A percentile compares a stretch with the other conserved stretches of the same genome.
Conservation (phyloP, 495 filamentous ascomycete genomes). For the Tuber umbilicatum region DNA sequence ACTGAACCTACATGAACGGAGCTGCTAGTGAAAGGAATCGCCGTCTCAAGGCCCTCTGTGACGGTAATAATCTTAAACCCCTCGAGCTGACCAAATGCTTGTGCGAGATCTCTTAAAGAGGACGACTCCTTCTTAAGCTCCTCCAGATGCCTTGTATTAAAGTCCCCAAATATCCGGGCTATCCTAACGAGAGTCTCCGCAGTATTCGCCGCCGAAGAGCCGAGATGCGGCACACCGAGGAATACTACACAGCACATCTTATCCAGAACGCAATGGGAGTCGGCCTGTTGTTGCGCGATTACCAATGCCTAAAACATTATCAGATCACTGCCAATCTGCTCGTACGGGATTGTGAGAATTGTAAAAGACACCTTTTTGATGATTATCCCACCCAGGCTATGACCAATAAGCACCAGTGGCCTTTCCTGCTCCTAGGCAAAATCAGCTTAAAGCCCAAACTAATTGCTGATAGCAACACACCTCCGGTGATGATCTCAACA, state of each 20-base stretch:
- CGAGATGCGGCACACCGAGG: conserved; percentile 32
- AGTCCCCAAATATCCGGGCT: conserved; percentile 25
- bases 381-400: conserved; percentile 30
- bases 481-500: neutral
- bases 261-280: conserved; percentile 10
- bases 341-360: neutral
- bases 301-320: conserved; percentile 22
- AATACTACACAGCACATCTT: conserved; percentile 27
- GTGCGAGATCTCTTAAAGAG: conserved; percentile 20
- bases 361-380: conserved; percentile 24
- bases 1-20: conserved; percentile 26
- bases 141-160: conserved; percentile 21
- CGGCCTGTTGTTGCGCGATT: conserved; percentile 19
- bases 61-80: conserved; percentile 26
- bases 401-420: conserved; percentile 34
- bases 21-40: conserved; percentile 18
- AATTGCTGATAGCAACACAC: neutral
- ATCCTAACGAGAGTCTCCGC: conserved; percentile 26
- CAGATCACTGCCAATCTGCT: neutral
- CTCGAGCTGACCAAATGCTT: conserved; percentile 26
- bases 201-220: conserved; percentile 26
- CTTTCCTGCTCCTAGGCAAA: conserved; percentile 16
- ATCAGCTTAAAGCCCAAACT: neutral
- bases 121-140: conserved; percentile 25
- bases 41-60: conserved; percentile 25